Evolutionary conservation across 2,329 filamentous ascomycete species (phyloP), one percentile per base, ranked within the genome.

Genomic region (Mycocentrospora acerina): DNA sequence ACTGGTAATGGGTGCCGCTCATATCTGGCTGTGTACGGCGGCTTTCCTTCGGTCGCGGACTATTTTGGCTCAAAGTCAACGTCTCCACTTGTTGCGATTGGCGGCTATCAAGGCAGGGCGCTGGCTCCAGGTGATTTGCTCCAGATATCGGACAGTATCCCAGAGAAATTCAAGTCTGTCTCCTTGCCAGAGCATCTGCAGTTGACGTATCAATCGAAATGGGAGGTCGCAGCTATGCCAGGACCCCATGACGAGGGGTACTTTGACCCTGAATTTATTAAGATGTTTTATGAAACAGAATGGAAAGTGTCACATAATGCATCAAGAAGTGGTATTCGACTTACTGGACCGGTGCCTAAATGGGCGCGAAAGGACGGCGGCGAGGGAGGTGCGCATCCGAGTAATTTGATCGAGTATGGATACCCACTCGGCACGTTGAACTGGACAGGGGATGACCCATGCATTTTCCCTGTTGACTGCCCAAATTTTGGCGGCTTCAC

Each of bases 231-330:
- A 31, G 71, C 72, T 10, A 77, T 81, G 73, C 70, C 72, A 5
- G 79, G 79, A 0, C 79, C 79, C 0, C 79, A 81, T 35, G 74
- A 79, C 28, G 71, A 76, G 37, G 79, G 74, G 1, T 80, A 76
- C 46, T 60, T 82, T 9, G 55, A 68, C 0, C 55, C 69, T 0
- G 72, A 78, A 35, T 77, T 77, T 37, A 73, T 80, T 33, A 71
- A 79, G 8, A 78, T 76, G 64, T 70, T 84, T 2, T 84, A 81
- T 59, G 61, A 64, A 4, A 77, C 74, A 0, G 63, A 71, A n/a
- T 83, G 79, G 77, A 78, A 78, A 32, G 70, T 84, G 2, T 79
- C 75, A 0, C 80, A 84, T 49, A 83, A 84, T 42, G 75, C 78
- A 1, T 78, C 76, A 10, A 69, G 82, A 40, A 79, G 75, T 27